A percentile compares a stretch with the other conserved stretches of the same genome.
phyloP scores from a whole-genome alignment of 805 yeast genomes.

The Hanseniaspora nectarophila region DNA sequence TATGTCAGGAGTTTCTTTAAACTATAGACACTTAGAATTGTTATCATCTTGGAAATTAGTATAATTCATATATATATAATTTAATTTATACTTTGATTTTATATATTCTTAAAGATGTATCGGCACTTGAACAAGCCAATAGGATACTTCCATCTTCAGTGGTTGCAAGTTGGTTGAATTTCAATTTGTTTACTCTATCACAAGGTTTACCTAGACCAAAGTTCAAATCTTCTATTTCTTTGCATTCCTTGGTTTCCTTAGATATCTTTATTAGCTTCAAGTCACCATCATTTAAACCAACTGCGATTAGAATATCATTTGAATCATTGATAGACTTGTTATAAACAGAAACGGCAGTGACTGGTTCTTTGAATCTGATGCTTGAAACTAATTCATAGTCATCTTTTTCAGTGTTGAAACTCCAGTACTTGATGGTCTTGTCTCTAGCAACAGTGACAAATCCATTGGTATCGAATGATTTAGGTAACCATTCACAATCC shows the following conservation, averaged over 20 bases:
- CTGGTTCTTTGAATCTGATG: conserved; percentile 42
- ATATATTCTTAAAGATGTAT: conserved; percentile 41
- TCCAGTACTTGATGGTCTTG: conserved; percentile 66
- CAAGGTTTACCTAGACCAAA: conserved; percentile 39
- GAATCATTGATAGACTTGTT: conserved; percentile 23
- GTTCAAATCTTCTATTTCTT: conserved; percentile 29
- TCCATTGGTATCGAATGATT: conserved; percentile 27
- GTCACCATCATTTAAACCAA: conserved; percentile 62
- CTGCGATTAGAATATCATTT: conserved; percentile 34
- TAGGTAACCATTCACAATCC: conserved; percentile 84
- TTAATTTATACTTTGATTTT: not conserved
- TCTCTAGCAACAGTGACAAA: conserved; percentile 86
- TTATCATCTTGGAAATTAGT: conserved; percentile 45
- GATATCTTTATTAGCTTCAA: conserved; percentile 35
- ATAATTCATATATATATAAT: conserved; percentile 7
- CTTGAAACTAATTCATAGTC: conserved; percentile 31
- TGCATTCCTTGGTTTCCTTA: conserved; percentile 24
- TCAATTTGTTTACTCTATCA: conserved; percentile 47
- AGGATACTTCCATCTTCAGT: conserved; percentile 23
- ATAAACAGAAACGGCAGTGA: conserved; percentile 55
- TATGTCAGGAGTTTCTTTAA: conserved; percentile 46
- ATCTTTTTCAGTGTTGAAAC: conserved; percentile 29
- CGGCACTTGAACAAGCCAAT: conserved; percentile 56
- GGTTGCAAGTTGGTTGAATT: conserved; percentile 36
- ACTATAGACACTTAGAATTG: conserved; percentile 43